phyloP scores from a whole-genome alignment of 2,329 filamentous ascomycete species.

The Biscogniauxia mediterranea region DNA sequence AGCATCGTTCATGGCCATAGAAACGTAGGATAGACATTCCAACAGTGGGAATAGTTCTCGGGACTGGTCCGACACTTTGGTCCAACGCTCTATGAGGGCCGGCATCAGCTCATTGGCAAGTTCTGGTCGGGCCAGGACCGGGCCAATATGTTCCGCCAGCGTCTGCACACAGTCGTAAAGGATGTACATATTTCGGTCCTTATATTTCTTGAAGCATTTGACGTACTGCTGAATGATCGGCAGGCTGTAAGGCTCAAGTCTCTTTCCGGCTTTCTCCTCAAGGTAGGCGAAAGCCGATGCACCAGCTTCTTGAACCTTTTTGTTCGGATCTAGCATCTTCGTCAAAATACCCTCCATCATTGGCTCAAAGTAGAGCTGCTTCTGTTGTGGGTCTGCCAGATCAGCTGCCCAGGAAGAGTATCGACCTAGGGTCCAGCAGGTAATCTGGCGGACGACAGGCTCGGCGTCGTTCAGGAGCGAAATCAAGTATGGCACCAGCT shows the following conservation, averaged over 20 bases:
- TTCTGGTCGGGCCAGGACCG: conserved; percentile 74
- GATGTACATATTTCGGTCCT: conserved; percentile 98
- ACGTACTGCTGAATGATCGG: conserved; percentile 93
- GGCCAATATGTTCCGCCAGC: conserved; percentile 85
- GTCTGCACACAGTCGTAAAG: conserved; percentile 99
- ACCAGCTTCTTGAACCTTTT: conserved; percentile 94
- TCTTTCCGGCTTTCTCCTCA: conserved; percentile 85
- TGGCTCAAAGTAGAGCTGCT: conserved; percentile 80
- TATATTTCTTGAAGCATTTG: conserved; percentile 89
- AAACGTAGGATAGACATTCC: conserved; percentile 95
- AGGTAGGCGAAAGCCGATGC: conserved; percentile 95
- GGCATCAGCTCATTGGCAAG: conserved; percentile 90
- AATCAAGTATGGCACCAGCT: conserved; percentile 87
- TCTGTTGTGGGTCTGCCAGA: conserved; percentile 64
- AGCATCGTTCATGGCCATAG: conserved; percentile 75
- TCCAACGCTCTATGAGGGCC: conserved; percentile 83
- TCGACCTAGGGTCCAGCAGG: conserved; percentile 93
- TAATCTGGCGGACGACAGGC: conserved; percentile 92
- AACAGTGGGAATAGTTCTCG: conserved; percentile 90
- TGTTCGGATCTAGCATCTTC: conserved; percentile 96
- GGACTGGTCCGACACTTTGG: conserved; percentile 82
- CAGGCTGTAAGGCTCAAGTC: conserved; percentile 79
- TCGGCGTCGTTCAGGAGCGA: conserved; percentile 80
- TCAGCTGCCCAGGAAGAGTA: conserved; percentile 91
- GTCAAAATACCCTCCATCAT: conserved; percentile 95